These are phyloP conservation scores for Blepharisma undulans DNA, from an alignment of 169 alveolate genomes.

Conservation along the genomic window DNA sequence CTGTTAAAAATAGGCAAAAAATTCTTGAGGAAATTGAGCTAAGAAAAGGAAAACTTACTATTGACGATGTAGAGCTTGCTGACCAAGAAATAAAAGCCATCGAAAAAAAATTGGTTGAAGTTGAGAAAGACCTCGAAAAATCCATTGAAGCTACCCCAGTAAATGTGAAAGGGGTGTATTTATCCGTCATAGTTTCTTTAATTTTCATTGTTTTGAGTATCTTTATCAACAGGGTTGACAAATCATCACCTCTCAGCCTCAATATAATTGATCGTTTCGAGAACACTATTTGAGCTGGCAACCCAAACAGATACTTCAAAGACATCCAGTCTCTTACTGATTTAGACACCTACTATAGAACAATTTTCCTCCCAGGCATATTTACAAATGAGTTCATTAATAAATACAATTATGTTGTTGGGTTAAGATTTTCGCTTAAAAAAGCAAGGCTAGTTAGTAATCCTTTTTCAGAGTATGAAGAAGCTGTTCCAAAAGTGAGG, in stretches of 20 bases:
- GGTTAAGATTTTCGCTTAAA: neutral
- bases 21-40: neutral
- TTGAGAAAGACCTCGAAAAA: neutral
- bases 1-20: neutral
- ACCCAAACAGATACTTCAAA: neutral
- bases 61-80: neutral
- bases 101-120: neutral
- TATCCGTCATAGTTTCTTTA: neutral
- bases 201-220: constrained; percentile 30
- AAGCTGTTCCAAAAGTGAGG: neutral
- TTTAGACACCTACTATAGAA: neutral
- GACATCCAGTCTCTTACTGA: constrained; percentile 2
- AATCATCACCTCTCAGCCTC: neutral
- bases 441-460: neutral
- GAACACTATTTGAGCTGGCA: neutral
- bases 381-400: neutral
- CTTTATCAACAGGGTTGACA: constrained; percentile 2
- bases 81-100: neutral
- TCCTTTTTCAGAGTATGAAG: neutral
- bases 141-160: constrained; percentile 25
- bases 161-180: constrained; percentile 39
- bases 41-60: neutral
- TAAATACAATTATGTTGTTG: neutral
- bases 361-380: neutral
- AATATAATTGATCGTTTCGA: neutral